phyloP scores from a whole-genome alignment of 2,329 filamentous ascomycete genomes.

The Diaporthe longicolla region DNA sequence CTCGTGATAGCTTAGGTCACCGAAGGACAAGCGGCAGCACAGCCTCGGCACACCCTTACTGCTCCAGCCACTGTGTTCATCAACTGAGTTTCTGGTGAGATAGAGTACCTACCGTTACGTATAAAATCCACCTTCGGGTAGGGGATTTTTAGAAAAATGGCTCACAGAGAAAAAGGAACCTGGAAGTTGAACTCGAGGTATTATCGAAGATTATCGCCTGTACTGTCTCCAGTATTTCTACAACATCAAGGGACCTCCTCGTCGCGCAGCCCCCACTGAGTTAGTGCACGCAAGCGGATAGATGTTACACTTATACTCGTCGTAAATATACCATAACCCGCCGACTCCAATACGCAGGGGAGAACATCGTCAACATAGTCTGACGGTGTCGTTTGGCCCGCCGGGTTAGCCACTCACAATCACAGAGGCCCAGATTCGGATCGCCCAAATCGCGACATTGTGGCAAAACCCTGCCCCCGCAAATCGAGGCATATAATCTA shows the following conservation, averaged over 20 bases:
- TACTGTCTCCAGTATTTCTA: background rate
- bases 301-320: constrained; percentile 15
- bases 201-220: constrained; percentile 20
- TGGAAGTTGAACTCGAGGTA: background rate
- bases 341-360: constrained; percentile 11
- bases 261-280: constrained; percentile 4
- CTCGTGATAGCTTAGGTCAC: background rate
- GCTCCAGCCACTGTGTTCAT: background rate
- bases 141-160: constrained; percentile 3
- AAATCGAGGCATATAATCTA: constrained; percentile 7
- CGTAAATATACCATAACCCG: background rate
- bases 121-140: background rate
- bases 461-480: background rate
- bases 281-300: constrained; percentile 22
- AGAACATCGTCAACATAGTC: background rate
- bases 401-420: background rate
- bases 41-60: too few species aligned
- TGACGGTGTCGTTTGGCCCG: background rate
- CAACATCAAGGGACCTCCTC: constrained; percentile 11
- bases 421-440: background rate
- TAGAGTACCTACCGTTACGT: background rate
- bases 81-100: too few species aligned
- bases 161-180: background rate
- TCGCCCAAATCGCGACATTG: constrained; percentile 19
- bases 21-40: background rate